Percentiles rank a stretch among this genome's conserved stretches.
Evolutionary conservation across 352 stramenopile species (phyloP).

Genomic region (Phytophthora brassicae): DNA sequence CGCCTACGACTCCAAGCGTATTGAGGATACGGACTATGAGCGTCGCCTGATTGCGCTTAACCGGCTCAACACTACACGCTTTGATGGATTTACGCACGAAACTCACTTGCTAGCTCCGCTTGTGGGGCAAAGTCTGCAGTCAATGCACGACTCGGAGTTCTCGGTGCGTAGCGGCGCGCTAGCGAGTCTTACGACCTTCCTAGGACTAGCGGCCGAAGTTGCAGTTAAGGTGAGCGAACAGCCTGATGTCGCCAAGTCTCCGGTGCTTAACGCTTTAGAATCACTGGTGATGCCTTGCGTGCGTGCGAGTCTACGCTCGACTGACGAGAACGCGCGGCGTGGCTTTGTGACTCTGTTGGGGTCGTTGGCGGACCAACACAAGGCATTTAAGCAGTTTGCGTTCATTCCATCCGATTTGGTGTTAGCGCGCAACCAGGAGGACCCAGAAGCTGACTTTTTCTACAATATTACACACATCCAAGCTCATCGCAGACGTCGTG

Average conservation of each 20-base stretch:
- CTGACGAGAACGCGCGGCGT: conserved; percentile 72
- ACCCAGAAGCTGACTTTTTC: conserved; percentile 98
- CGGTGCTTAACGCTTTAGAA: conserved; percentile 78
- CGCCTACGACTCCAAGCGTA: conserved; percentile 73
- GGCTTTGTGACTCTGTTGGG: conserved; percentile 86
- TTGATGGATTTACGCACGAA: conserved; percentile 59
- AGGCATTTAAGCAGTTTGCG: conserved; percentile 37
- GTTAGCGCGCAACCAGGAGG: conserved; percentile 74
- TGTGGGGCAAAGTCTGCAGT: conserved; percentile 76
- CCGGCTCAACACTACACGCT: conserved; percentile 59
- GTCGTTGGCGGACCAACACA: conserved; percentile 57
- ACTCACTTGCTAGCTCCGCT: conserved; percentile 75
- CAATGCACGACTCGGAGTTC: conserved; percentile 84
- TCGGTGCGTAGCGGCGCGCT: conserved; percentile 79
- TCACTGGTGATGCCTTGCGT: conserved; percentile 89
- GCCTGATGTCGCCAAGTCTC: conserved; percentile 33
- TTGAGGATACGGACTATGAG: conserved; percentile 87
- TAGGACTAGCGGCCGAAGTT: conserved; percentile 44
- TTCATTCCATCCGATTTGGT: conserved; percentile 75
- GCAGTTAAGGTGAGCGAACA: conserved; percentile 21
- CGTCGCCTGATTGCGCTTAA: conserved; percentile 78
- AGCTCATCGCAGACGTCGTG: conserved; percentile 92
- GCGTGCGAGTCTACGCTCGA: conserved; percentile 77
- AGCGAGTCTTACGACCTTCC: conserved; percentile 55
- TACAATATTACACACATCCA: conserved; percentile 99